A percentile compares a stretch with the other conserved stretches of the same genome.
phyloP scores from a whole-genome alignment of 805 yeast genomes.

The Suhomyces vadensis region DNA sequence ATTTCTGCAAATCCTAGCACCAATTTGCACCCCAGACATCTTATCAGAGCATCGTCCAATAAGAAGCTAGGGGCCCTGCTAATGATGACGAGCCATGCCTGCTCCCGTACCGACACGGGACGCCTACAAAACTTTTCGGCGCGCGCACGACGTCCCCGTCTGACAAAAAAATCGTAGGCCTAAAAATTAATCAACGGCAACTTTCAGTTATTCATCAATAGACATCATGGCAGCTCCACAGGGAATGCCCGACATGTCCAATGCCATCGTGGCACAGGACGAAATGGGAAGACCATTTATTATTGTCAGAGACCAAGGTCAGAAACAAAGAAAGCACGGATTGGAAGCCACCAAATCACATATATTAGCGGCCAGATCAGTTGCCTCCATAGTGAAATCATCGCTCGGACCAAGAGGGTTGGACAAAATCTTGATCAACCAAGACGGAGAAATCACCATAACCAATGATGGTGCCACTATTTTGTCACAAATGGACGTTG shows the following conservation, averaged over 20 bases:
- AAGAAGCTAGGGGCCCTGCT: too few species aligned
- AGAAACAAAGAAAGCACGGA: conserved; percentile 67
- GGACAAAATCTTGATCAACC: conserved; percentile 91
- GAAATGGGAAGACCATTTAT: conserved; percentile 99
- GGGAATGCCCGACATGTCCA: conserved; percentile 86
- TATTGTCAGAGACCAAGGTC: conserved; percentile 83
- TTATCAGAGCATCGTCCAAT: too few species aligned
- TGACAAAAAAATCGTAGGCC: background rate
- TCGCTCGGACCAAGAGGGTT: conserved; percentile 98
- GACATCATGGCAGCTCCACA: conserved; percentile 16
- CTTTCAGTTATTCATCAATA: background rate
- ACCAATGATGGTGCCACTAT: conserved; percentile 99
- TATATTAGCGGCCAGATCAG: conserved; percentile 92
- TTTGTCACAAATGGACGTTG: conserved; percentile 91
- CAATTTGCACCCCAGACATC: background rate
- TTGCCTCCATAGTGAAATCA: conserved; percentile 86
- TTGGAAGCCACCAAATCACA: conserved; percentile 66
- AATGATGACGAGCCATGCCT: too few species aligned
- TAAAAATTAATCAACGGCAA: background rate
- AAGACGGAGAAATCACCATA: conserved; percentile 96
- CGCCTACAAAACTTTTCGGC: background rate
- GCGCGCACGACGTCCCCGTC: background rate
- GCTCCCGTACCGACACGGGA: too few species aligned
- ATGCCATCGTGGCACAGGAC: conserved; percentile 98
- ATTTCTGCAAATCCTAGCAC: background rate